A percentile compares a stretch with the other conserved stretches of the same genome.
phyloP scores from a whole-genome alignment of 768 basidiomycete genomes.

The Mycena indigotica region DNA sequence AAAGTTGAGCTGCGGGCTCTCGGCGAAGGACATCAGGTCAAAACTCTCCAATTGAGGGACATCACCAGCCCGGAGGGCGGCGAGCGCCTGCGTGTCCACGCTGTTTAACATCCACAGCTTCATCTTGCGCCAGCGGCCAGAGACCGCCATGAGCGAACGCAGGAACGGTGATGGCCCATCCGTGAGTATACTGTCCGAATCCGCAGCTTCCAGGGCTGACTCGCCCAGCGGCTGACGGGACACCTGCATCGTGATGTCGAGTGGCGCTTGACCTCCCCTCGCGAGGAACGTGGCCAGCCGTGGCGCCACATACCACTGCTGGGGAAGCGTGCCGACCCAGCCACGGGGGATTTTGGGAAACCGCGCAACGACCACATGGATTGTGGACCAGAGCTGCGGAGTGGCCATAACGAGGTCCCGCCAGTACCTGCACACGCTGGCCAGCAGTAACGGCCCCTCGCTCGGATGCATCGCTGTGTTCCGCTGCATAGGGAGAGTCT shows the following conservation, averaged over 20 bases:
- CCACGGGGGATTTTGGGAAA: not conserved
- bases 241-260: not conserved
- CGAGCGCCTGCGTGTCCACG: not conserved
- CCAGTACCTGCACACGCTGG: not conserved
- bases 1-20: not conserved
- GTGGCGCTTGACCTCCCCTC: too few relatives aligned
- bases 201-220: not conserved
- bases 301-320: not conserved
- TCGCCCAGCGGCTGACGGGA: not conserved
- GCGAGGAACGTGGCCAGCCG: not conserved
- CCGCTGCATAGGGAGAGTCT: not conserved
- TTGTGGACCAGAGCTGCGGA: not conserved
- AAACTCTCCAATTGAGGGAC: not conserved
- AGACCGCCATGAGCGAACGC: not conserved
- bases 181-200: too few relatives aligned
- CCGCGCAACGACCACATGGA: not conserved
- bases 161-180: not conserved
- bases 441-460: too few relatives aligned
- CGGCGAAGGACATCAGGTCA: not conserved
- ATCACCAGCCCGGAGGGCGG: not conserved
- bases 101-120: not conserved
- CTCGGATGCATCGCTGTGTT: too few relatives aligned
- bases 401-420: not conserved
- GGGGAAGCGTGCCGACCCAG: not conserved
- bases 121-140: not conserved